Percentiles rank a stretch among this genome's conserved stretches.
Conservation (phyloP, 768 basidiomycete genomes). For the Cyathus striatus region DNA sequence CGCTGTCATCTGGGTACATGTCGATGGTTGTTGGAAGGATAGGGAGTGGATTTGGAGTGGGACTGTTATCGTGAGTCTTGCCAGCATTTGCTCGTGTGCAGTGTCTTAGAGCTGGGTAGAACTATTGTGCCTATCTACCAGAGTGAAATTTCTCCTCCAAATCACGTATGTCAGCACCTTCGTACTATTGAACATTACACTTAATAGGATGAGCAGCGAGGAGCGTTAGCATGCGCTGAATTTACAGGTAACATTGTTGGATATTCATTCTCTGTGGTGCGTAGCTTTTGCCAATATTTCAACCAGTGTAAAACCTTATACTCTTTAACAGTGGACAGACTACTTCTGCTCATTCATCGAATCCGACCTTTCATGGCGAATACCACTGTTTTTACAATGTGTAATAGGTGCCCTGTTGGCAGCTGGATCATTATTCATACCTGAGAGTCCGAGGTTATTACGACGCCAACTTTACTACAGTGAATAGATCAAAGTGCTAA, state of each 20-base stretch:
- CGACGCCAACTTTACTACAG: not conserved
- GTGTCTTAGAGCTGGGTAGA: constrained; percentile 24
- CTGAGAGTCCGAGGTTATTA: constrained; percentile 75
- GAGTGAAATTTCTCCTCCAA: constrained; percentile 86
- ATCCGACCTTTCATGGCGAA: constrained; percentile 77
- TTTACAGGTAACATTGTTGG: constrained; percentile 87
- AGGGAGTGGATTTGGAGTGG: constrained; percentile 75
- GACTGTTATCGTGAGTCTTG: constrained; percentile 65
- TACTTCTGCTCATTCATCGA: constrained; percentile 85
- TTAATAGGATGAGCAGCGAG: constrained; percentile 43
- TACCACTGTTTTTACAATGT: constrained; percentile 80
- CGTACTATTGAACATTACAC: constrained; percentile 1
- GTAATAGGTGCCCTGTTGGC: constrained; percentile 76
- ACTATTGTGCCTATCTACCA: constrained; percentile 88
- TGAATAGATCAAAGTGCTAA: not conserved
- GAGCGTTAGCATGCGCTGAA: constrained; percentile 85
- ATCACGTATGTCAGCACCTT: constrained; percentile 55
- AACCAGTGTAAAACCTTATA: too few species aligned
- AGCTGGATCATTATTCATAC: constrained; percentile 72
- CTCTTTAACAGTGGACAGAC: constrained; percentile 66
- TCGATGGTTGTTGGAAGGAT: constrained; percentile 72
- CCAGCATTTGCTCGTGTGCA: not conserved
- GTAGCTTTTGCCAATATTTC: too few species aligned
- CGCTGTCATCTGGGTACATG: constrained; percentile 62
- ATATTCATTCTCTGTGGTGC: constrained; percentile 77